Base-by-base conservation (phyloP, 164 flowering plant genomes). In the Saururus chinensis region DNA sequence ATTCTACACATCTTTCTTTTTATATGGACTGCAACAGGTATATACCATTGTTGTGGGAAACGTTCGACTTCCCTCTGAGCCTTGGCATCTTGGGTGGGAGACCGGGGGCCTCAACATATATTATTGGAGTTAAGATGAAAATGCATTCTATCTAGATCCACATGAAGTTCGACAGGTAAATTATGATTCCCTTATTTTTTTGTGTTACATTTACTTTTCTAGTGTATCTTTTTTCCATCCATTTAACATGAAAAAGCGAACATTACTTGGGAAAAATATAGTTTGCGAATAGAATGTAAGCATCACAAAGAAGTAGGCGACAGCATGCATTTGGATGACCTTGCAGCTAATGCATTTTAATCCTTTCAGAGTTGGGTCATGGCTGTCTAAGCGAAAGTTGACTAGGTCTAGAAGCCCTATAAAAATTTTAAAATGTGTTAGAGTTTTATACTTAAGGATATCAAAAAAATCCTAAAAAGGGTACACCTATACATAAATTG, bases 1-100 rank as follows among this genome's bases (percentile, higher is more conserved):
- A 30, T 30, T 30, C 37, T 30, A 6, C 6, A 6, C 37, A 30
- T 30, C 37, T 30, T 30, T 6, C 6, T 30, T 30, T 30, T 30
- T 6, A 30, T 30, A 30, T 30, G 37, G 37, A 6, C 6, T 30
- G 2, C 37, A 2, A 30, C 69, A 91, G 96, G 85, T 92, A 92
- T 67, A 74, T 89, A 64, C 96, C 97, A 59, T 77, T 79, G n/a
- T 67, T 93, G 74, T 72, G 68, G 56, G 76, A 79, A 60, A 93
- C 92, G 40, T 93, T 88, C 71, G 76, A 81, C 21, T 93, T 93
- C 72, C 96, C 96, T 41, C 98, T 90, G 68, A 86, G 96, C 75
- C 85, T 90, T 68, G 98, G 98, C 60, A 83, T 93, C 66, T 67
- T 90, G 76, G 98, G 98, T 67, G 98, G 98, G 61, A 88, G 84